These are phyloP conservation scores for Salvia splendens DNA, from an alignment of 257 asterid species.

Conservation along the genomic window DNA sequence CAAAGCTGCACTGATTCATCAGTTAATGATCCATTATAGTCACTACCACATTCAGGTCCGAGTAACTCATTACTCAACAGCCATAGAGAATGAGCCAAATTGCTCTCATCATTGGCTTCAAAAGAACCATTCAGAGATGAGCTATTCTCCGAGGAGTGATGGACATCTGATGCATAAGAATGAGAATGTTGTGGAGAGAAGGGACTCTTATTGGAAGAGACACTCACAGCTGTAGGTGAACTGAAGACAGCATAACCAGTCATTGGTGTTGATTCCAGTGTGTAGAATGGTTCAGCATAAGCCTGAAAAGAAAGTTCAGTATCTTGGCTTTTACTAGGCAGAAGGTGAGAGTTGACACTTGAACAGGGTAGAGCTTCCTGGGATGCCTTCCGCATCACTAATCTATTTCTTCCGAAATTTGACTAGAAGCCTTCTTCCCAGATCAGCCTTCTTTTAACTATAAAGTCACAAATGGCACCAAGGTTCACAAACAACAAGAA, in stretches of 20 bases:
- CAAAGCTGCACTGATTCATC: conserved; percentile 38
- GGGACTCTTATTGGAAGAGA: conserved; percentile 60
- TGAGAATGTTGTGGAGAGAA: conserved; percentile 73
- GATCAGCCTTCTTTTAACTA: background rate
- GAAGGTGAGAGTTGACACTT: conserved; percentile 38
- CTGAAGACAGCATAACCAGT: conserved; percentile 36
- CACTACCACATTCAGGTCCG: conserved; percentile 62
- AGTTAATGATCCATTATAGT: conserved; percentile 52
- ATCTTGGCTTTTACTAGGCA: conserved; percentile 47
- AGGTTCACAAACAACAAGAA: background rate
- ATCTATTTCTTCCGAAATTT: background rate
- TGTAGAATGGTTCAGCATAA: conserved; percentile 53
- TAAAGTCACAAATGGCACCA: background rate
- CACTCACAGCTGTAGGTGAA: conserved; percentile 61
- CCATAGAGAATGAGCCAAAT: conserved; percentile 53
- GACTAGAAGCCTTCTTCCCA: background rate
- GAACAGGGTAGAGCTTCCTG: conserved; percentile 45
- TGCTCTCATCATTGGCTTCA: conserved; percentile 57
- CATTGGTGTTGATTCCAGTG: conserved; percentile 72
- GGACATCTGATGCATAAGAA: conserved; percentile 54
- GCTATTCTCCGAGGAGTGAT: conserved; percentile 53
- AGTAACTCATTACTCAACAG: conserved; percentile 53
- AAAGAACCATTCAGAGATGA: conserved; percentile 76
- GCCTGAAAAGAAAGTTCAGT: conserved; percentile 50
- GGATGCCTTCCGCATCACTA: conserved; percentile 53